A percentile compares a stretch with the other conserved stretches of the same genome.
phyloP scores from a whole-genome alignment of 371 early-diverging fungal species.

The Phascolomyces articulosus region DNA sequence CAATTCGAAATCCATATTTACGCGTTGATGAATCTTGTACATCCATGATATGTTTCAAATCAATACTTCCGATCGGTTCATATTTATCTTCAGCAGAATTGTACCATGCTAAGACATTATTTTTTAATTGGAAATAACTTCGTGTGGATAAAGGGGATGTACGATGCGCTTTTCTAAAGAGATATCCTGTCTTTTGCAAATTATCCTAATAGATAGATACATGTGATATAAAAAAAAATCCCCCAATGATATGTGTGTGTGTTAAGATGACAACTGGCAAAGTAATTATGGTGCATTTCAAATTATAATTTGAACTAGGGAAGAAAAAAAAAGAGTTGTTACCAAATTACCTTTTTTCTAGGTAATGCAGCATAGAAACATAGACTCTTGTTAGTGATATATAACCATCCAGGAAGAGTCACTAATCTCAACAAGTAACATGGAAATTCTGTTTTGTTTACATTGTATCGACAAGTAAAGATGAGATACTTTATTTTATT shows the following conservation, averaged over 20 bases:
- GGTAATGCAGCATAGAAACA: constrained; percentile 78
- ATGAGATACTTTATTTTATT: no score
- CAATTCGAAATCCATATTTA: constrained; percentile 58
- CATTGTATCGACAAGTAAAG: neutral
- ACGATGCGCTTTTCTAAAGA: constrained; percentile 55
- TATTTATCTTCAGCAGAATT: constrained; percentile 67
- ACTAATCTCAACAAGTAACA: constrained; percentile 74
- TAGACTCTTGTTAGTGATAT: constrained; percentile 61
- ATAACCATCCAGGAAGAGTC: constrained; percentile 73
- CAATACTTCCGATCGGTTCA: constrained; percentile 63
- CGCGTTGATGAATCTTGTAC: constrained; percentile 49
- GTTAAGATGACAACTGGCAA: no score
- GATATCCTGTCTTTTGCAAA: constrained; percentile 63
- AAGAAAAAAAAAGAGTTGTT: no score
- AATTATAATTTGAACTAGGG: no score
- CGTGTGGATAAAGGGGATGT: constrained; percentile 51
- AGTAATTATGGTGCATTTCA: no score
- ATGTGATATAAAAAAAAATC: no score
- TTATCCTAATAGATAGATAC: constrained; percentile 36
- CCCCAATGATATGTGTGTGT: no score
- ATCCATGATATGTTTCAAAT: constrained; percentile 60
- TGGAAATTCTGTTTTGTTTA: constrained; percentile 58
- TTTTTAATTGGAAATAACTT: constrained; percentile 72
- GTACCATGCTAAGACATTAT: constrained; percentile 67
- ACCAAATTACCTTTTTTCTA: constrained; percentile 41